Evolutionary conservation across 148 eudicot species (phyloP), one percentile per base, ranked within the genome.

Genomic region (Amaranthus cruentus): DNA sequence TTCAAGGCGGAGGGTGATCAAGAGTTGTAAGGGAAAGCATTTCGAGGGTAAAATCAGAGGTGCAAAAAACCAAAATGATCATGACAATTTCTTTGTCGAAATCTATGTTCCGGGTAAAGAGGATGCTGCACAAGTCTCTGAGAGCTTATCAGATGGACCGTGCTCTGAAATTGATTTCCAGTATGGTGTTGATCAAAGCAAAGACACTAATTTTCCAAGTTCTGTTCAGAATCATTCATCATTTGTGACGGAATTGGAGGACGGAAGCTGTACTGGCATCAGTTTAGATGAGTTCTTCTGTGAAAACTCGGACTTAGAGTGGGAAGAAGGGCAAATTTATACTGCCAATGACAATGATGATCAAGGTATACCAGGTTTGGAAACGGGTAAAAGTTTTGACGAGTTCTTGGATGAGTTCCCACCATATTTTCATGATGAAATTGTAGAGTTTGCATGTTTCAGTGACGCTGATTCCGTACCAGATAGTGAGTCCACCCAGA

Each of bases 301-400:
- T 11, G 85, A 81, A 71, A 63, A 6, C 72, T 81, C 85, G 13
- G 89, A 87, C 49, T 84, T 88, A 84, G 96, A 87, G 12, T 90
- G 93, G 93, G 95, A 88, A 66, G 86, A 77, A 10, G 90, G 84
- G 51, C 78, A 71, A 46, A 15, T 68, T 65, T 73, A 47, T 71
- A 73, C 54, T 9, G 49, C 59, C 46, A n/a, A 66, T 49, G 78
- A 87, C 4, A 79, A 49, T 50, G 42, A 28, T 70, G 81, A 79
- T 61, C 51, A 48, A 47, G 61, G 74, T 43, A 85, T 78, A 75
- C 42, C 67, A 3, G 60, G 63, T 75, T 42, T 76, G 62, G 73
- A 77, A 79, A 55, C 71, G 7, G 86, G 70, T 38, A 64, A 64
- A 9, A 59, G 48, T 47, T 69, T 11, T 69, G 74, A 18, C 62